These are phyloP conservation scores for Clonostachys sp. DNA, from an alignment of 2,329 filamentous ascomycete genomes.

Conservation along the genomic window DNA sequence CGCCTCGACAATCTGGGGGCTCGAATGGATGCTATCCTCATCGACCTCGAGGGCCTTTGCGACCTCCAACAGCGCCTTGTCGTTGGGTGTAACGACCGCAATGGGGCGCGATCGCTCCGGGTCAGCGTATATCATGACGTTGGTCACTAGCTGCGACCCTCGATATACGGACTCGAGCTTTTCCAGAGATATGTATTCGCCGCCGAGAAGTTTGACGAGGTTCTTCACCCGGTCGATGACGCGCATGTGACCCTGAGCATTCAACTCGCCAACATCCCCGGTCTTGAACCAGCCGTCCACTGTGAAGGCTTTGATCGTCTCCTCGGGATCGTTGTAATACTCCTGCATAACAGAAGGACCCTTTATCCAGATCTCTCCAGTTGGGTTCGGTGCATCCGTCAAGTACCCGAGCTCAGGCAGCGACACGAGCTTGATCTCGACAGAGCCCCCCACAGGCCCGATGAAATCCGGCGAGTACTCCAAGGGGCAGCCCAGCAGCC, in stretches of 20 bases:
- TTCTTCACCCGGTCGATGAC: neutral
- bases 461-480: slow-evolving; percentile 76
- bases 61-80: slow-evolving; percentile 55
- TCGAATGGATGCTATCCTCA: slow-evolving; percentile 62
- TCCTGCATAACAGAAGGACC: slow-evolving; percentile 69
- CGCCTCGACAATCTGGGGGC: slow-evolving; percentile 57
- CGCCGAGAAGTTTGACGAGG: neutral
- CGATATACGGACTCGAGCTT: slow-evolving; percentile 92
- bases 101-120: slow-evolving; percentile 71
- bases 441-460: slow-evolving; percentile 69
- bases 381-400: slow-evolving; percentile 68
- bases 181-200: slow-evolving; percentile 81
- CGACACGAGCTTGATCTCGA: slow-evolving; percentile 91
- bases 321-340: slow-evolving; percentile 83
- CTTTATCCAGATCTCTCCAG: slow-evolving; percentile 90
- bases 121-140: slow-evolving; percentile 84
- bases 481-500: slow-evolving; percentile 75
- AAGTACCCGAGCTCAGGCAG: slow-evolving; percentile 85
- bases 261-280: slow-evolving; percentile 78
- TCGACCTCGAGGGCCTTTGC: slow-evolving; percentile 58
- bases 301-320: slow-evolving; percentile 74
- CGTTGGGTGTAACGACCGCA: slow-evolving; percentile 70
- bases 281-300: slow-evolving; percentile 84
- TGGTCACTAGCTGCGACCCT: slow-evolving; percentile 70
- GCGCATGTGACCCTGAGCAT: slow-evolving; percentile 63